A percentile compares a stretch with the other conserved stretches of the same genome.
phyloP scores from a whole-genome alignment of 768 basidiomycete genomes.

The Hypsizygus marmoreus region DNA sequence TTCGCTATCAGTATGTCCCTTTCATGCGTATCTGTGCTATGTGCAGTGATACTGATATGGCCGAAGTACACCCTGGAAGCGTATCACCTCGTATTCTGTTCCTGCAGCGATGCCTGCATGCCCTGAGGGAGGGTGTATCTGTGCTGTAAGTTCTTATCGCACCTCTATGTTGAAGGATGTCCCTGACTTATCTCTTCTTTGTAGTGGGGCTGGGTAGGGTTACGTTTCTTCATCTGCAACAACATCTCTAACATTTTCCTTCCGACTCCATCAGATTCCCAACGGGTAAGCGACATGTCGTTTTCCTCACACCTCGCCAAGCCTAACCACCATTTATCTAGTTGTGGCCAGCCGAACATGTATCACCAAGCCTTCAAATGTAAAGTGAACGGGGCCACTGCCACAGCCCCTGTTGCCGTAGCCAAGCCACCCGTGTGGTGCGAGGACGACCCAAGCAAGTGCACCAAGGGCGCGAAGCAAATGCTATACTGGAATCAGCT shows the following conservation, averaged over 20 bases:
- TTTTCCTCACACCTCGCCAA: not conserved
- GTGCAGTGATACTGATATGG: not conserved
- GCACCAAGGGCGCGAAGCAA: conserved; percentile 53
- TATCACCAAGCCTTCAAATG: conserved; percentile 49
- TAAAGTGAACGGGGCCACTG: conserved; percentile 46
- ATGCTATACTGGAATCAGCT: conserved; percentile 57
- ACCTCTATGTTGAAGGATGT: too few species aligned
- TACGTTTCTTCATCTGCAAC: not conserved
- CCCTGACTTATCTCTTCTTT: conserved; percentile 5
- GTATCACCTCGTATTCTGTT: conserved; percentile 46
- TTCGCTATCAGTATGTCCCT: conserved; percentile 44
- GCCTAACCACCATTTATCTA: conserved; percentile 10
- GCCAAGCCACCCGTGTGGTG: conserved; percentile 55
- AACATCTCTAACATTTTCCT: not conserved
- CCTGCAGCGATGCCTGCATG: conserved; percentile 51
- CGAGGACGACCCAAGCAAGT: conserved; percentile 42
- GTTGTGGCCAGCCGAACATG: conserved; percentile 58
- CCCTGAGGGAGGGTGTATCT: conserved; percentile 52
- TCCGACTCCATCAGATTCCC: conserved; percentile 28
- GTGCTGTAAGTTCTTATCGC: conserved; percentile 54
- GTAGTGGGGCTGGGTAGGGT: conserved; percentile 57
- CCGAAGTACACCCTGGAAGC: conserved; percentile 54
- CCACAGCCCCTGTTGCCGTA: conserved; percentile 38
- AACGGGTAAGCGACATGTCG: conserved; percentile 33
- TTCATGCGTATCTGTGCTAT: not conserved